Evolutionary conservation across 441 rosid species (phyloP), one percentile per base, ranked within the genome.

Genomic region (Gossypium trilobum): DNA sequence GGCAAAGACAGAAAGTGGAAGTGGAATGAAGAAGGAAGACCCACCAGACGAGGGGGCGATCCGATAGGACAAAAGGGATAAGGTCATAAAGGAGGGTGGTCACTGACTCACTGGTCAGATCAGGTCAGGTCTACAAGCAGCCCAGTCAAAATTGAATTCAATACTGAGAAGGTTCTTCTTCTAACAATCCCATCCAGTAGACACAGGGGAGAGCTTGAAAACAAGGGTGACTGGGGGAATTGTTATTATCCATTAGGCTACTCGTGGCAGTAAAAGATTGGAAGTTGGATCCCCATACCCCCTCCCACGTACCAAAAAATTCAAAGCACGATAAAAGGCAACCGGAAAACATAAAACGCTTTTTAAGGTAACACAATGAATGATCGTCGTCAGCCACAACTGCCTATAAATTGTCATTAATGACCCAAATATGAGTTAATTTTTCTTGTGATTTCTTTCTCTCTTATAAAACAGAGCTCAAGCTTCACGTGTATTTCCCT

Each of bases 401-500:
- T 4, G n/a, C 25, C 16, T 11, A 23, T 57, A 57, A 60, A 14
- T 9, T 39, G 44, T 39, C 44, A 39, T 31, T 60, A 19, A 6
- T 63, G 14, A 42, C 29, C 9, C 16, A 64, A 4, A 64, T 10
- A 23, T 10, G n/a, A 58, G 13, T 71, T 11, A 20, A 20, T 39
- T 27, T 57, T 44, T 55, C 44, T 8, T 71, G 39, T 73, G 54
- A 1, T 61, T 61, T 61, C 62, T 7, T 14, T 4, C 31, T 33
- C n/a, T 13, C 5, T 6, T 51, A 22, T 20, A 29, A 29, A 51
- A 10, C 54, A 64, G 68, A 72, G 33, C 75, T 75, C 80, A 63
- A 74, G 75, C 82, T 77, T 83, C 85, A 87, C 93, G 91, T 84
- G 89, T 79, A 84, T 77, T 73, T 70, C 82, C 73, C 77, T 79